Base-by-base conservation (phyloP, 371 early-diverging fungal genomes). In the Rhizomucor pusillus region DNA sequence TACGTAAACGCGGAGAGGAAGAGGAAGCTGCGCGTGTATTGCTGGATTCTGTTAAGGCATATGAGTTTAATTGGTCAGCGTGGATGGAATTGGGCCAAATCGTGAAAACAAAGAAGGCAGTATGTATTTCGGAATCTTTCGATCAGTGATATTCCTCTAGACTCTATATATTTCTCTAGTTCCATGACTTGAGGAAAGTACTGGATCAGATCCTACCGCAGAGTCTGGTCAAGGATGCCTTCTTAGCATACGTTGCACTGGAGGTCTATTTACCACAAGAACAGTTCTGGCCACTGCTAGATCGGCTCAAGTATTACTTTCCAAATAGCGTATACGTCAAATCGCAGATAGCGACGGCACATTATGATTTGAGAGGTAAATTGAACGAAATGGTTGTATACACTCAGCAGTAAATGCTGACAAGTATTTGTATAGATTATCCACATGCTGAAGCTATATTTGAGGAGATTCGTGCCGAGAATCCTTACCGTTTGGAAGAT, bases 41-140 rank as follows among this genome's bases (percentile, higher is more conserved):
- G 14, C 24, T 90, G 11, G 63, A 81, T 52, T 90, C 95, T 5
- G 66, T 94, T 1, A 65, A 64, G 23, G 59, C 59, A 53, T 93
- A 86, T 61, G 88, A 86, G 24, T 92, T 75, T 68, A 93, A 93
- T 63, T 94, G 95, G 94, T 87, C 88, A 34, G 92, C 93, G n/a
- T 95, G 96, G 96, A 66, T 82, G 54, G 91, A 89, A 47, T 68
- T 94, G 1, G 83, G 73, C 6, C 46, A 72, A 5, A 75, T 86
- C 36, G 57, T 90, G 0, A 61, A 76, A 18, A 62, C 77, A 7
- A 63, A 62, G 22, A 73, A 77, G 45, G 70, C 29, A 29, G 29
- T 29, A 77, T 37, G 77, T 84, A 19, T 36, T 47, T 10, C 29
- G 29, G 20, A 19, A 50, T 18, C n/a, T n/a, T n/a, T n/a, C n/a